These are phyloP conservation scores for Myxozyma neotropica DNA, from an alignment of 805 yeast genomes.

Conservation along the genomic window DNA sequence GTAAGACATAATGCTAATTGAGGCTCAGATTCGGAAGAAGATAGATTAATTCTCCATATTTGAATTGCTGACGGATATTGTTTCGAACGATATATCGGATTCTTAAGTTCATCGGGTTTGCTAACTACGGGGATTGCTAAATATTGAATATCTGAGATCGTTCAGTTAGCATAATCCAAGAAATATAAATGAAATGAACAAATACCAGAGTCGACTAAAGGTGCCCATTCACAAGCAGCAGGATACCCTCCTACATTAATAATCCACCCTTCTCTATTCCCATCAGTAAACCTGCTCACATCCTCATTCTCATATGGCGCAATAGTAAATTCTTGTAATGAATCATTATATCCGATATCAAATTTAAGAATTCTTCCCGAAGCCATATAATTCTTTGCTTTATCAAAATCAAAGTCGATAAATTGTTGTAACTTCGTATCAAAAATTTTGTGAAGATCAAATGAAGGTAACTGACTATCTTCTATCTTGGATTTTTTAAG, in stretches of 20 bases:
- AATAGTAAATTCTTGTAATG: neutral
- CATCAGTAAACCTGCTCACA: constrained; percentile 1
- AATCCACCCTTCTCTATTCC: constrained; percentile 16
- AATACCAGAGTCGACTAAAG: constrained; percentile 15
- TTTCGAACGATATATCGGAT: constrained; percentile 1
- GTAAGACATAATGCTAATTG: constrained; percentile 5
- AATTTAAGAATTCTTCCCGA: neutral
- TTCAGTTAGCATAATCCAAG: neutral
- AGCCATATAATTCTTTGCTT: neutral
- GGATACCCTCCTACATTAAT: constrained; percentile 28
- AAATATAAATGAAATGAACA: neutral
- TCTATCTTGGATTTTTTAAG: constrained; percentile 1
- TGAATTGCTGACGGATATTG: constrained; percentile 22
- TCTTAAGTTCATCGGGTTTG: constrained; percentile 14
- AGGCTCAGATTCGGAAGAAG: neutral
- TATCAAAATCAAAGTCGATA: neutral
- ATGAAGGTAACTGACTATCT: neutral
- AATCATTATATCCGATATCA: constrained; percentile 9
- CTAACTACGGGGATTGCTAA: constrained; percentile 20
- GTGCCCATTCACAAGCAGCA: constrained; percentile 30
- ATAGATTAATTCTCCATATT: constrained; percentile 23
- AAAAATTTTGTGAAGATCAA: neutral
- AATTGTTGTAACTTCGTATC: neutral
- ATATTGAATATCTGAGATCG: constrained; percentile 12
- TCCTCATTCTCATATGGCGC: neutral